Base-by-base conservation (phyloP, 1,139 yeast genomes). In the Diutina pseudorugosa region DNA sequence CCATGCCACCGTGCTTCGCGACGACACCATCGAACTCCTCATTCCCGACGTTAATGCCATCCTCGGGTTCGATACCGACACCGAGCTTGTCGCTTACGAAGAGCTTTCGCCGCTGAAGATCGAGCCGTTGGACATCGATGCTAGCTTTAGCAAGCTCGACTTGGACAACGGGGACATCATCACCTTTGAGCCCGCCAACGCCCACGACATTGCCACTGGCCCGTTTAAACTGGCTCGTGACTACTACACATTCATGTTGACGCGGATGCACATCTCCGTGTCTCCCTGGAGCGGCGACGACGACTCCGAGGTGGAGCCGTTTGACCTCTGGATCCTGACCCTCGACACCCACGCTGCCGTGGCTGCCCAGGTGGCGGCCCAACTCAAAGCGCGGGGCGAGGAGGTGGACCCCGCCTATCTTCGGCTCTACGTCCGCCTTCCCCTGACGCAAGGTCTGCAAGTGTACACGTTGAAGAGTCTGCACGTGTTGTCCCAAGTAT, bases 131-230 rank as follows among this genome's bases (percentile, higher is more conserved):
- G 72, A 77, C 49, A 62, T 68, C 3, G 62, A 65, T 5, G 66
- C 70, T 45, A 71, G 85, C 0, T 79, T 85, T 58, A 80, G 77
- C 57, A 77, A 80, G 56, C 73, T 80, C 42, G 97, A 90, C 62
- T 67, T 91, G 42, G 75, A 76, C 18, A 82, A 77, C 58, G 97
- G 97, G 58, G 97, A 90, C 63, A 85, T 91, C 21, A 66, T 91
- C 16, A 73, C 86, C 30, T 61, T 59, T 1, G 58, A 59, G 11
- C 58, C 61, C 9, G 57, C 64, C 16, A 61, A 65, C 2, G 57
- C 59, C 6, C 61, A 55, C 21, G 51, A 53, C 25, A 62, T 43
- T 23, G 47, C 47, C 16, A n/a, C 47, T 6, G 47, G 47, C 7
- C 47, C 56, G 40, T 65, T 66, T 54, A 58, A 57, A 60, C 69